Conservation (phyloP, 2,329 filamentous ascomycete species). For the Thermochaetoides dissita region DNA sequence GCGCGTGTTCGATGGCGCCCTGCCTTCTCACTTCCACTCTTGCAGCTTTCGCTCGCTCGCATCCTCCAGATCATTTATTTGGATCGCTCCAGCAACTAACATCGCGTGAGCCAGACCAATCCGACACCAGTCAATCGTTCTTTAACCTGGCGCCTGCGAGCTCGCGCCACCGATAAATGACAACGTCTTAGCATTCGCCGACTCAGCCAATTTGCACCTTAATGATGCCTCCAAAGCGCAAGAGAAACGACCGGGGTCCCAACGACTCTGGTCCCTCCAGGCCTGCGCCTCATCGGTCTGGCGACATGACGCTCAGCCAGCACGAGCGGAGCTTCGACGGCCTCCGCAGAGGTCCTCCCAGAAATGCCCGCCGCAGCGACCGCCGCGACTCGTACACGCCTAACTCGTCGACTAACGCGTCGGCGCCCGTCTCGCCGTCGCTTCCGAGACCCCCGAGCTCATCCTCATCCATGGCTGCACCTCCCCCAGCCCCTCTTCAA, state of each 20-base stretch:
- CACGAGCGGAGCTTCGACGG: constrained; percentile 41
- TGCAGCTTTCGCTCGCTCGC: too few relatives aligned
- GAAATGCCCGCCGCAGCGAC: constrained; percentile 30
- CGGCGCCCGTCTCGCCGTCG: constrained; percentile 20
- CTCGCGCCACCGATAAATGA: constrained; percentile 4
- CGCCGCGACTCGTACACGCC: constrained; percentile 30
- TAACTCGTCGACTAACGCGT: constrained; percentile 7
- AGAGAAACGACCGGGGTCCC: constrained; percentile 38
- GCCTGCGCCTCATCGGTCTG: constrained; percentile 49
- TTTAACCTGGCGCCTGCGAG: constrained; percentile 2
- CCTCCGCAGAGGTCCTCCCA: constrained; percentile 26
- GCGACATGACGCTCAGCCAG: constrained; percentile 39
- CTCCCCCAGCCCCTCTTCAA: constrained; percentile 1
- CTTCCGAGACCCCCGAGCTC: constrained; percentile 24
- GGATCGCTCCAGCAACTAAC: constrained; percentile 1
- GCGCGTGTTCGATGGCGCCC: too few relatives aligned
- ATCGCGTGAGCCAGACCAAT: background rate
- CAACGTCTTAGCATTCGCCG: constrained; percentile 11
- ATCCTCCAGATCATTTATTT: too few relatives aligned
- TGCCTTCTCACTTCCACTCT: too few relatives aligned
- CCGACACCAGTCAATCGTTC: background rate
- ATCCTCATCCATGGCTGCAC: constrained; percentile 21
- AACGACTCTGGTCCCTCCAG: constrained; percentile 34
- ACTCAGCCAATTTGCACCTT: constrained; percentile 5
- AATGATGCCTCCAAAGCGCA: constrained; percentile 46